These are phyloP conservation scores for Silene conica DNA, from an alignment of 148 eudicot genomes.

Conservation along the genomic window DNA sequence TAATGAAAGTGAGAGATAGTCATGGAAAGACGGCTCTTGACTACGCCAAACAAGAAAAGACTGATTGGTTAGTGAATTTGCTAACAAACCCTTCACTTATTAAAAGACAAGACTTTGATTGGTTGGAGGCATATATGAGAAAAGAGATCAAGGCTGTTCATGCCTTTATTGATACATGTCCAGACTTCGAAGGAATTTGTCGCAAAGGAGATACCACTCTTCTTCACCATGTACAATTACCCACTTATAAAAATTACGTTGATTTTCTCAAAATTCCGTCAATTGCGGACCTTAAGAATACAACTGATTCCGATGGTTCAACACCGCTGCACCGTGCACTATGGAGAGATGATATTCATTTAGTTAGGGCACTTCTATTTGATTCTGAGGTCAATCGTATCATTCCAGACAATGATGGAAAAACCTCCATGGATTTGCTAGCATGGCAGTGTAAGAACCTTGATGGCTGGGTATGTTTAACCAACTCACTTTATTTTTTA, in stretches of 20 bases:
- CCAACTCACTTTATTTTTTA: no score
- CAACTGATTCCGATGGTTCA: neutral
- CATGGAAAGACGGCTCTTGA: neutral
- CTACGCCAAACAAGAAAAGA: neutral
- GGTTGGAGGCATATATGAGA: conserved; percentile 11
- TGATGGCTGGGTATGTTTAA: no score
- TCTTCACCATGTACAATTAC: no score
- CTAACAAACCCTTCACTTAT: conserved; percentile 2
- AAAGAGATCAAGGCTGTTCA: neutral
- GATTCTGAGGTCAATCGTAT: no score
- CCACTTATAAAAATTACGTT: no score
- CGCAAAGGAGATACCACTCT: no score
- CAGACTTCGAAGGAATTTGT: conserved; percentile 7
- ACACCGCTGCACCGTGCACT: no score
- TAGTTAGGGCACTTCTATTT: no score
- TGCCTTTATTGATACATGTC: neutral
- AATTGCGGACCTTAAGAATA: conserved; percentile 6
- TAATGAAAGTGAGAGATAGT: neutral
- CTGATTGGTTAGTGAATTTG: neutral
- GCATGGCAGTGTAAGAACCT: no score
- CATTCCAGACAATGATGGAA: no score
- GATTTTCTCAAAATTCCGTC: neutral
- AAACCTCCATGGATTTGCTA: no score
- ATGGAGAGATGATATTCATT: no score
- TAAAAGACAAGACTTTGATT: neutral